phyloP scores from a whole-genome alignment of 345 rosid genomes.

The Turritis glabra region DNA sequence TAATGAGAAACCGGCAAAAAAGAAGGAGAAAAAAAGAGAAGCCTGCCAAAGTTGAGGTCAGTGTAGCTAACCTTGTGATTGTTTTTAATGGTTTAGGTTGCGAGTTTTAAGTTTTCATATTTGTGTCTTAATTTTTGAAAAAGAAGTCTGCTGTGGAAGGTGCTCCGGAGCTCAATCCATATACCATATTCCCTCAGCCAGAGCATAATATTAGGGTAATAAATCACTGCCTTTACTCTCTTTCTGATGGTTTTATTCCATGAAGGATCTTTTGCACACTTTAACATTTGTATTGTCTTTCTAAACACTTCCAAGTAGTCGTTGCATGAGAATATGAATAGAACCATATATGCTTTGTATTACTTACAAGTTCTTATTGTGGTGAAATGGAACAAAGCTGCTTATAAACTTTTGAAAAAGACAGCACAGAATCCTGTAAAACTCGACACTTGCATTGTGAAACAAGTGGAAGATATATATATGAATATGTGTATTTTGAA shows the following conservation, averaged over 20 bases:
- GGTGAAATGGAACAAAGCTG: not conserved
- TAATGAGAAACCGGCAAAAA: slow-evolving; percentile 79
- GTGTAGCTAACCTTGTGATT: too few species aligned
- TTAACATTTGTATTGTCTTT: not conserved
- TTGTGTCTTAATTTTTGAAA: too few species aligned
- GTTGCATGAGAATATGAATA: not conserved
- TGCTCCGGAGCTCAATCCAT: slow-evolving; percentile 67
- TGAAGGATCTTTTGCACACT: not conserved
- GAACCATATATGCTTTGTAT: not conserved
- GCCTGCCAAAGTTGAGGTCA: slow-evolving; percentile 73
- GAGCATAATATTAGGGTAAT: slow-evolving; percentile 78
- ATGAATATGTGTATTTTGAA: too few species aligned
- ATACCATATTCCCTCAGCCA: slow-evolving; percentile 74
- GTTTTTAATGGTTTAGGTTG: too few species aligned
- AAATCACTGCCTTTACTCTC: not conserved
- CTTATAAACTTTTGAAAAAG: too few species aligned
- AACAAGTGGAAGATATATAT: too few species aligned
- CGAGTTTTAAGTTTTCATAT: too few species aligned
- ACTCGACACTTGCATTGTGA: too few species aligned
- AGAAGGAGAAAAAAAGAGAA: slow-evolving; percentile 79
- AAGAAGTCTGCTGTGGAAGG: too few species aligned
- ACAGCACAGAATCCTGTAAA: too few species aligned
- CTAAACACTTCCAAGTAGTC: not conserved
- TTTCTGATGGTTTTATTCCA: not conserved
- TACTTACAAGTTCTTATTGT: not conserved